These are phyloP conservation scores for Pleurostoma richardsiae DNA, from an alignment of 2,329 filamentous ascomycete genomes.

Conservation along the genomic window DNA sequence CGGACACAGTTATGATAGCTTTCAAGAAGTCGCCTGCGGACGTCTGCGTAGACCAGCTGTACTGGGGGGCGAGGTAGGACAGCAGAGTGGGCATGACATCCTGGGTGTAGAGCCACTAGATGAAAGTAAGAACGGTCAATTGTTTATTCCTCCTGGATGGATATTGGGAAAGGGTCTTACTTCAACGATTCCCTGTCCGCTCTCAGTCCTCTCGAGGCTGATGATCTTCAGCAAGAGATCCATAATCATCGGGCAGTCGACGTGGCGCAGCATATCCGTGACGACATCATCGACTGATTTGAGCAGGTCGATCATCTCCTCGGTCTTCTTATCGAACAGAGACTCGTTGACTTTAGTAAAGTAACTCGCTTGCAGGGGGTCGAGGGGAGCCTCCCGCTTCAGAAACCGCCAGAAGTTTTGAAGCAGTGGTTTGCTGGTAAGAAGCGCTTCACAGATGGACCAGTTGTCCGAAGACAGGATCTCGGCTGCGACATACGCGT, in stretches of 20 bases:
- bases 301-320: slow-evolving; percentile 90
- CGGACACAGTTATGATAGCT: slow-evolving; percentile 97
- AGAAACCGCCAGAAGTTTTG: slow-evolving; percentile 89
- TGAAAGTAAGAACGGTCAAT: too few species aligned
- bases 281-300: slow-evolving; percentile 79
- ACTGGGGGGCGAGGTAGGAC: slow-evolving; percentile 78
- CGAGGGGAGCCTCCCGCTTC: slow-evolving; percentile 75
- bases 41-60: slow-evolving; percentile 87
- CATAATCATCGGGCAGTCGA: slow-evolving; percentile 98
- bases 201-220: slow-evolving; percentile 87
- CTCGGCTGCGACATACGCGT: slow-evolving; percentile 90
- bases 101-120: slow-evolving; percentile 85
- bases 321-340: slow-evolving; percentile 95
- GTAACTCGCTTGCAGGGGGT: slow-evolving; percentile 91
- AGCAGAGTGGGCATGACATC: slow-evolving; percentile 82
- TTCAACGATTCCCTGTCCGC: slow-evolving; percentile 88
- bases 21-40: slow-evolving; percentile 97
- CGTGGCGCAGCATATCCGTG: slow-evolving; percentile 80
- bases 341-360: slow-evolving; percentile 99
- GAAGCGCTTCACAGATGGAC: slow-evolving; percentile 90
- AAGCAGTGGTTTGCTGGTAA: slow-evolving; percentile 76
- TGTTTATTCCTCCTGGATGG: too few species aligned
- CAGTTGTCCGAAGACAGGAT: slow-evolving; percentile 93
- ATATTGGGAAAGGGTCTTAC: slow-evolving; percentile 40
- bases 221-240: slow-evolving; percentile 95